Percentiles rank a stretch among this genome's conserved stretches.
phyloP scores from a whole-genome alignment of 164 flowering plant genomes.

The Vitis rotundifolia region DNA sequence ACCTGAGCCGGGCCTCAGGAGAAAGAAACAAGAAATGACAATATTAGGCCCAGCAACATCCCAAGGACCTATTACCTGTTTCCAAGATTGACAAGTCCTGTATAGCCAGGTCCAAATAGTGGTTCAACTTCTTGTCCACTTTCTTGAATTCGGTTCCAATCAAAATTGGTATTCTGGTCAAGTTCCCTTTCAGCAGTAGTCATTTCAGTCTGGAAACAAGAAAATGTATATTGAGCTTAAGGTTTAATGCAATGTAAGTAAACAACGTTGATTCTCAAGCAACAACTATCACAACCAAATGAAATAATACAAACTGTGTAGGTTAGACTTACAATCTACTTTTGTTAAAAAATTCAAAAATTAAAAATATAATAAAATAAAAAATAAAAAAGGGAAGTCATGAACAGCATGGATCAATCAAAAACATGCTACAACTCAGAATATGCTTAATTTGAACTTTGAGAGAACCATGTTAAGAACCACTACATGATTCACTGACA shows the following conservation, averaged over 20 bases:
- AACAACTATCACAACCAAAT: too few relatives aligned
- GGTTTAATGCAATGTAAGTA: background rate
- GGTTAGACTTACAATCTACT: too few relatives aligned
- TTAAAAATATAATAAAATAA: too few relatives aligned
- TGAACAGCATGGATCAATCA: too few relatives aligned
- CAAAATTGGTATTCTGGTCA: slow-evolving; percentile 94
- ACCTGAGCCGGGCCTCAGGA: too few relatives aligned
- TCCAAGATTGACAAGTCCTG: slow-evolving; percentile 95
- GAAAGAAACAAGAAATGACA: background rate
- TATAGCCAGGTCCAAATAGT: slow-evolving; percentile 93
- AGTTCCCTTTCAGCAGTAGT: slow-evolving; percentile 99
- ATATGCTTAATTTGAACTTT: too few relatives aligned
- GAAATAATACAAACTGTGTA: too few relatives aligned
- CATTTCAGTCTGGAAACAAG: slow-evolving; percentile 83
- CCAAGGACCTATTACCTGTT: slow-evolving; percentile 61
- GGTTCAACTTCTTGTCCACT: slow-evolving; percentile 89
- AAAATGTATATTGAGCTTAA: background rate
- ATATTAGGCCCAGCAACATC: background rate
- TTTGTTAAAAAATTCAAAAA: too few relatives aligned
- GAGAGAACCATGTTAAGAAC: too few relatives aligned
- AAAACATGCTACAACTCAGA: too few relatives aligned
- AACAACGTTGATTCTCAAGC: background rate
- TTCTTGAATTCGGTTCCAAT: slow-evolving; percentile 99
- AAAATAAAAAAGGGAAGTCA: too few relatives aligned
- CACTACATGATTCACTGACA: too few relatives aligned